Evolutionary conservation across 139 green algal genomes (phyloP).

Genomic region (Trebouxia sp.): DNA sequence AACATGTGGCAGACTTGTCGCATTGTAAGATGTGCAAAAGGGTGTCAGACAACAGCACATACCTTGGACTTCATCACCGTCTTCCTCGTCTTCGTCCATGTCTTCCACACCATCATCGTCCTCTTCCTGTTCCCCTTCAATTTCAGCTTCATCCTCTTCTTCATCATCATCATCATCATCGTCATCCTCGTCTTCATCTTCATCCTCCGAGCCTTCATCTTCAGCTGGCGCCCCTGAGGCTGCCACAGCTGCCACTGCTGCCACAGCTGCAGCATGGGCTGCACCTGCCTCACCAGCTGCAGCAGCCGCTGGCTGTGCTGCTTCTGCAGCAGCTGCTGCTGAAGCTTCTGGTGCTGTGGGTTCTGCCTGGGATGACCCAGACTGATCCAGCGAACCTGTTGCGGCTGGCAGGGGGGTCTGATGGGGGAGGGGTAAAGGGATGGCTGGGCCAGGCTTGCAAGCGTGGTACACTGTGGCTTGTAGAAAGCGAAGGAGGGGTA

Average conservation of each 20-base stretch:
- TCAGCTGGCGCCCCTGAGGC: background rate
- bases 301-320: background rate
- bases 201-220: background rate
- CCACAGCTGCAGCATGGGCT: background rate
- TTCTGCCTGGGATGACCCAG: background rate
- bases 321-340: background rate
- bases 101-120: background rate
- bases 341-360: background rate
- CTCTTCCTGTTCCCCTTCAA: background rate
- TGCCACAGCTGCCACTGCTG: background rate
- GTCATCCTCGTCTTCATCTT: background rate
- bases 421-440: too few relatives aligned
- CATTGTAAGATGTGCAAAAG: background rate
- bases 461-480: background rate
- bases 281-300: background rate
- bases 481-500: constrained; percentile 17
- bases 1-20: background rate
- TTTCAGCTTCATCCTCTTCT: background rate
- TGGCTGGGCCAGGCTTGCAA: background rate
- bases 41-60: background rate
- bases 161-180: background rate
- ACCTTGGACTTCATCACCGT: background rate
- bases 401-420: too few relatives aligned
- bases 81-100: constrained; percentile 2
- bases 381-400: too few relatives aligned